Evolutionary conservation across 2,329 filamentous ascomycete genomes (phyloP), one percentile per base, ranked within the genome.

Genomic region (Aspergillus novoparasiticus): DNA sequence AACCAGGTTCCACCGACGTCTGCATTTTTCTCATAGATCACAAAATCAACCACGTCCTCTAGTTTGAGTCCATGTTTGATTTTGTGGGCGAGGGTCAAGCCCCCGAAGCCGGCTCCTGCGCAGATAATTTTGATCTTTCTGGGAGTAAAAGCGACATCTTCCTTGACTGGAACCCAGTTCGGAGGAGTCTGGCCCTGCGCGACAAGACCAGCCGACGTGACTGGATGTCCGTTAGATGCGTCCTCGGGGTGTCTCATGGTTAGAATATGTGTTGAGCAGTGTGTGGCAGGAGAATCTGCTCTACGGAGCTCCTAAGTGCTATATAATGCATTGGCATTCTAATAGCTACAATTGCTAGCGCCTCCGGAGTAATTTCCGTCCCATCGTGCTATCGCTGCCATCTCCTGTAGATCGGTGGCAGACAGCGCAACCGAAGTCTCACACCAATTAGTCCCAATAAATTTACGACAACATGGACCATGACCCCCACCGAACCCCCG

Each of bases 61-160:
- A 75, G 57, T 21, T 73, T 43, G 9, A 48, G 70, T 59, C 75
- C 71, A 60, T 78, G 71, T 60, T 78, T 71, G 53, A 79, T 66
- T 62, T 79, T 78, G 64, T 79, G 72, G 3, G 78, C 77, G 28
- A 80, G 62, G 26, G 71, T 74, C 68, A 81, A 69, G 3, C 75
- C 78, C 6, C 72, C 73, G 46, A 64, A 68, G 23, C 70, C 70
- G 12, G 69, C 69, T 4, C 71, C 71, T 23, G 70, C 64, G 11
- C 68, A 71, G 14, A 62, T 39, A 21, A 64, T 48, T 14, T 48
- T 57, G 6, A 66, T 41, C 56, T 60, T 60, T 26, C 57, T 58
- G 11, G 41, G 41, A 11, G 57, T 43, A 50, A 34, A 58, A 6
- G 43, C 57, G 12, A 46, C 41, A 4, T 58, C 41, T 14, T 58